Base-by-base conservation (phyloP, 768 basidiomycete species). In the Chalciporus piperatus region DNA sequence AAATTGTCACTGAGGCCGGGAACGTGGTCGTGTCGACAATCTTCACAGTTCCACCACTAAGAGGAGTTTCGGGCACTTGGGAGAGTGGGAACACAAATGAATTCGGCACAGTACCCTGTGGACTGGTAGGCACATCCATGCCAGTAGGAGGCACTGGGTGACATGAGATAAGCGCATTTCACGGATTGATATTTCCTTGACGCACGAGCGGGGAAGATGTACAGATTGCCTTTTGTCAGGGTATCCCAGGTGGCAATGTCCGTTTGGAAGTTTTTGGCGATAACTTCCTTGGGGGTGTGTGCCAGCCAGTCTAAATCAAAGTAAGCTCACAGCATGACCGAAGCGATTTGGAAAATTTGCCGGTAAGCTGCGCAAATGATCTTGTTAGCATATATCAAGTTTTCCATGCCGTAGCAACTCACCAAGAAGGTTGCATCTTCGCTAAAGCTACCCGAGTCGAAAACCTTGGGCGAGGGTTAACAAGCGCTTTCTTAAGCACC, bases 181-280 rank as follows among this genome's bases (percentile, higher is more conserved):
- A 32, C 11, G 30, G 8, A 32, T 32, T 12, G 13, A 32, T 13
- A 32, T 13, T 17, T 25, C 9, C 7, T 19, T 45, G 13, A 8
- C 0, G 30, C 46, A 71, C 72, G 46, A 30, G 73, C 54, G 28
- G 58, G 73, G 54, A 77, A 74, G 35, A 84, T 83, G 60, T 83
- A 83, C 14, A 83, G 70, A 57, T 80, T 76, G 2, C 70, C 52
- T 14, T 72, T 64, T 0, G 83, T 80, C 35, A 84, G 79, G 42
- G 77, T 70, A 51, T 82, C 71, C 51, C 82, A 83, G 3, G 74
- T 69, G 43, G 76, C 67, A 16, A 72, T 69, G 45, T 60, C 51
- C 16, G 73, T 63, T 28, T 76, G 73, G 57, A 85, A 85, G 58
- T 84, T 85, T 66, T 83, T 83, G 14, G 82, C 80, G 4, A 84